phyloP scores from a whole-genome alignment of 495 filamentous ascomycete species.

The Penicillium waksmanii region DNA sequence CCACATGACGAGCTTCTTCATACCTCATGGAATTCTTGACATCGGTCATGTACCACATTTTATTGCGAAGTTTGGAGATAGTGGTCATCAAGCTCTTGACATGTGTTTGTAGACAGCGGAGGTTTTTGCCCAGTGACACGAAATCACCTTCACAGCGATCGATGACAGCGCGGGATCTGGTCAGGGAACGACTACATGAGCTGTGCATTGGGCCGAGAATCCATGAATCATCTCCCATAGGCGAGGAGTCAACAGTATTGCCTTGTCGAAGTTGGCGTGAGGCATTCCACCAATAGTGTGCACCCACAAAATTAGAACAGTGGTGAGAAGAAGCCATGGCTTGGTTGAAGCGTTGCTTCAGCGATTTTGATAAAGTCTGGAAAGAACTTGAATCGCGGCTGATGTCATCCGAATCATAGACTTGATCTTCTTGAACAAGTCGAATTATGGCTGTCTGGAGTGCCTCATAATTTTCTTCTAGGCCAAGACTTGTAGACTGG shows the following conservation, averaged over 20 bases:
- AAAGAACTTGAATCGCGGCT: conserved; percentile 6
- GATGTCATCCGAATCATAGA: conserved; percentile 37
- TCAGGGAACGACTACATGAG: conserved; percentile 39
- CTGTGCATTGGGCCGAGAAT: conserved; percentile 46
- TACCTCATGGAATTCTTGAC: conserved; percentile 90
- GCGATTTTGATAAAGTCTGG: conserved; percentile 20
- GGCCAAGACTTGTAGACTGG: conserved; percentile 63
- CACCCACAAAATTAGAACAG: conserved; percentile 49
- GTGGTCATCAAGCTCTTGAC: conserved; percentile 41
- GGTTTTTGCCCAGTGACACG: conserved; percentile 40
- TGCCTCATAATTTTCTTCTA: conserved; percentile 82
- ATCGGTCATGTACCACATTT: conserved; percentile 99
- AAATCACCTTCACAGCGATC: conserved; percentile 48
- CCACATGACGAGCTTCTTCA: conserved; percentile 85
- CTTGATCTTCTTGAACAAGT: conserved; percentile 79
- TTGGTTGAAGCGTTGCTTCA: conserved; percentile 45
- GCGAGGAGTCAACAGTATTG: conserved; percentile 20
- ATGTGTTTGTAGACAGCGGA: conserved; percentile 40
- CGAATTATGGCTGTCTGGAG: conserved; percentile 81
- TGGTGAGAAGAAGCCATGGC: conserved; percentile 45
- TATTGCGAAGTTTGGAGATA: conserved; percentile 64
- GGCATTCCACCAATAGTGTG: conserved; percentile 56
- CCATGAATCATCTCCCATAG: conserved; percentile 41
- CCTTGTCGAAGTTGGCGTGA: conserved; percentile 43
- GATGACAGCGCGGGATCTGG: conserved; percentile 42